Percentiles rank a stretch among this genome's conserved stretches.
phyloP scores from a whole-genome alignment of 2,329 filamentous ascomycete genomes.

The Zasmidium cellare region DNA sequence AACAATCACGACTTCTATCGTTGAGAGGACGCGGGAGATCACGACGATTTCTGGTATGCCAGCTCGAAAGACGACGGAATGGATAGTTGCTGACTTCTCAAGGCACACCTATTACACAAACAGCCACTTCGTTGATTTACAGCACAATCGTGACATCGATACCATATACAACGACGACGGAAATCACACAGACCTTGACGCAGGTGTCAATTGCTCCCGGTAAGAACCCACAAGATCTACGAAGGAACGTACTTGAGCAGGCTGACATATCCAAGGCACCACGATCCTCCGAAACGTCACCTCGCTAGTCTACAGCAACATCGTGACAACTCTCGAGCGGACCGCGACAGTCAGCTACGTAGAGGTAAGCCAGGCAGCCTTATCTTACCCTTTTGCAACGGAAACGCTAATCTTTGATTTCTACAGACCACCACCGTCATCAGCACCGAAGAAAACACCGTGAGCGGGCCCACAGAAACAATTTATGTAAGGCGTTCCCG shows the following conservation, averaged over 20 bases:
- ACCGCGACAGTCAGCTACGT: background rate
- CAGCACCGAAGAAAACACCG: background rate
- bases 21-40: background rate
- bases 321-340: background rate
- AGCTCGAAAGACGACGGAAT: no score
- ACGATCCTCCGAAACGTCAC: background rate
- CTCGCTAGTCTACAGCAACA: background rate
- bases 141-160: background rate
- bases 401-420: background rate
- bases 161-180: background rate
- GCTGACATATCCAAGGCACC: background rate
- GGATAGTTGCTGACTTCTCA: background rate
- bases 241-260: no score
- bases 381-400: background rate
- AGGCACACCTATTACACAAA: background rate
- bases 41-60: background rate
- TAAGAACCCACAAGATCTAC: background rate
- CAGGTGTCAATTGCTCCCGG: background rate
- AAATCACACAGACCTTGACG: background rate
- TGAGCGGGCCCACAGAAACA: background rate
- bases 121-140: background rate
- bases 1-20: background rate
- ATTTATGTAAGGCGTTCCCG: background rate
- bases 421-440: constrained; percentile 1
- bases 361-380: background rate